phyloP scores from a whole-genome alignment of 192 early-diverging fungal species.

The Lunasporangiospora selenospora region DNA sequence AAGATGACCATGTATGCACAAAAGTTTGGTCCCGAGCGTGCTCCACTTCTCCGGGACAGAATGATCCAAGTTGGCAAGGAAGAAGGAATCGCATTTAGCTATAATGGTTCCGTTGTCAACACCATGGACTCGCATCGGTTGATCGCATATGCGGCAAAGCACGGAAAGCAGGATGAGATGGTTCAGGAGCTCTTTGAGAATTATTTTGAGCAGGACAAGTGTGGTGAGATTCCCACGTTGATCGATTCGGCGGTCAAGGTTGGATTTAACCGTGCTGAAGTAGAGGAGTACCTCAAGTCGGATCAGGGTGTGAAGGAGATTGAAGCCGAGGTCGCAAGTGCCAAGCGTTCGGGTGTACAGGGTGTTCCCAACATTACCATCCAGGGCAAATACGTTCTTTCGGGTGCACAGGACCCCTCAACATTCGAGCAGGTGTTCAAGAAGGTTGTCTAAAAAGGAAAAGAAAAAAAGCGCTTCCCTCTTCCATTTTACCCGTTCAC shows the following conservation, averaged over 20 bases:
- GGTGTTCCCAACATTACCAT: constrained; percentile 81
- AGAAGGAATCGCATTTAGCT: constrained; percentile 72
- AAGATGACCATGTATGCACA: constrained; percentile 63
- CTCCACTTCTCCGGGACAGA: constrained; percentile 57
- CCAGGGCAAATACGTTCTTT: constrained; percentile 64
- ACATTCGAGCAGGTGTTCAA: constrained; percentile 66
- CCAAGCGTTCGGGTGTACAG: constrained; percentile 53
- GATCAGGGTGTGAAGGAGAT: constrained; percentile 60
- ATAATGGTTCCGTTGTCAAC: constrained; percentile 69
- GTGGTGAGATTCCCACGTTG: constrained; percentile 66
- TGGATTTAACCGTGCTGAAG: constrained; percentile 62
- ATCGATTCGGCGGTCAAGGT: constrained; percentile 61
- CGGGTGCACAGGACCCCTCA: constrained; percentile 73
- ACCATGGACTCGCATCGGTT: constrained; percentile 72
- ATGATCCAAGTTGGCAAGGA: constrained; percentile 62
- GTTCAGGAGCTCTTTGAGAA: constrained; percentile 67
- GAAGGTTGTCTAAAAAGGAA: constrained; percentile 35
- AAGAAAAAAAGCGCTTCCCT: background rate
- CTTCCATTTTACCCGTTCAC: no score
- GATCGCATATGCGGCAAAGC: constrained; percentile 58
- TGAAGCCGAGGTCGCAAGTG: constrained; percentile 51
- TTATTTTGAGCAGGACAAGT: constrained; percentile 79
- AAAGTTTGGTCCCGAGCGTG: constrained; percentile 70
- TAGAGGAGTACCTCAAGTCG: constrained; percentile 59
- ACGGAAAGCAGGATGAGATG: constrained; percentile 62